Conservation (phyloP, 2,329 filamentous ascomycete species). For the Leptographium procerum region DNA sequence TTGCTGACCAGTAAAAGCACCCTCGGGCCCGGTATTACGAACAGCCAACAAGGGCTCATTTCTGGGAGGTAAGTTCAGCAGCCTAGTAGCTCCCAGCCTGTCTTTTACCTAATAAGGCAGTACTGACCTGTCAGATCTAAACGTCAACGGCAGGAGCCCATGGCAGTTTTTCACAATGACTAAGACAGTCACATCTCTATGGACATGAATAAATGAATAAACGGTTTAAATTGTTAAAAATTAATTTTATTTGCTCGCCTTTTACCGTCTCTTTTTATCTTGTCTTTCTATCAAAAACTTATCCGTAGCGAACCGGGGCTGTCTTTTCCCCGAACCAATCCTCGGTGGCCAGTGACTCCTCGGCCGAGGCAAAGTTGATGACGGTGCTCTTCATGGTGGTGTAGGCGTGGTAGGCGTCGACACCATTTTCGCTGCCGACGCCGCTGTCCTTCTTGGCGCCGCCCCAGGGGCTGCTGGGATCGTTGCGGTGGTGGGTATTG, state of each 20-base stretch:
- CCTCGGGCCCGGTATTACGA: conserved; percentile 1
- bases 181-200: background rate
- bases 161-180: conserved; percentile 5
- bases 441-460: conserved; percentile 51
- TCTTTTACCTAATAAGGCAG: background rate
- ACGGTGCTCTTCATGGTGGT: conserved; percentile 54
- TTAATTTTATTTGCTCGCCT: too few species aligned
- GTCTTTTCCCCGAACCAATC: conserved; percentile 57
- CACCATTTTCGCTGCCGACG: conserved; percentile 61
- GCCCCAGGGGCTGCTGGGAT: conserved; percentile 61
- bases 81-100: too few species aligned
- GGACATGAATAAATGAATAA: background rate
- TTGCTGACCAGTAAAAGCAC: background rate
- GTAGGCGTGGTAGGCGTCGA: conserved; percentile 50
- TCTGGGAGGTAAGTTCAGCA: background rate
- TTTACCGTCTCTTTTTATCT: background rate
- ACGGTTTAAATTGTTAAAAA: too few species aligned
- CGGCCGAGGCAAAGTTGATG: conserved; percentile 52
- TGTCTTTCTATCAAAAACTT: background rate
- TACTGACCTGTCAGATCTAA: background rate
- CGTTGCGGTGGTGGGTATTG: conserved; percentile 58
- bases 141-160: background rate
- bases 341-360: conserved; percentile 40
- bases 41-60: conserved; percentile 6
- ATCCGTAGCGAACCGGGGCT: conserved; percentile 50